A percentile compares a stretch with the other conserved stretches of the same genome.
These are phyloP conservation scores for Verticillium albo-atrum DNA, from an alignment of 2,329 filamentous ascomycete species.

Conservation along the genomic window DNA sequence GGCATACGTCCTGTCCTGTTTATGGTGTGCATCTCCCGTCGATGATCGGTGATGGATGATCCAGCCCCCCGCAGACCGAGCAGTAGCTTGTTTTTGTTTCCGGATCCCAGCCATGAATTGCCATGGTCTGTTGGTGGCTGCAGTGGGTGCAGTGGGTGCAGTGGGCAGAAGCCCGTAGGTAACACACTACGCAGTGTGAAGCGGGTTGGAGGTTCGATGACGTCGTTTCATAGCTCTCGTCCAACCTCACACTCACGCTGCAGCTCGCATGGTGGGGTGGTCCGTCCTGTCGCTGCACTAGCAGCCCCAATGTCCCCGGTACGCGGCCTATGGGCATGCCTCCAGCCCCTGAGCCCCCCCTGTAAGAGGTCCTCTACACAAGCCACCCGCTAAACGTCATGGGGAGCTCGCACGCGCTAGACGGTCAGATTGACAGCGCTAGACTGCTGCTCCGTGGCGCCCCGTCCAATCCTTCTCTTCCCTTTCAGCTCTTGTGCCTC, in stretches of 20 bases:
- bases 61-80: background rate
- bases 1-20: background rate
- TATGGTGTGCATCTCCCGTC: background rate
- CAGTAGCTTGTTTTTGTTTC: background rate
- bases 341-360: background rate
- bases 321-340: background rate
- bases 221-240: conserved; percentile 1
- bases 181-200: background rate
- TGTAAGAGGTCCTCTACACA: background rate
- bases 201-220: background rate
- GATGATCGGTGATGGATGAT: background rate
- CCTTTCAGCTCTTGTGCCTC: background rate
- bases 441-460: background rate
- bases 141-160: too few species aligned
- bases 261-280: background rate
- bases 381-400: background rate
- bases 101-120: background rate
- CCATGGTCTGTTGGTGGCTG: background rate
- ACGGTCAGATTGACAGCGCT: background rate
- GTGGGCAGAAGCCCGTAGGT: background rate
- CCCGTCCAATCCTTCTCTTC: background rate
- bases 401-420: background rate
- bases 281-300: background rate
- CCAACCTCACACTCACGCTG: background rate
- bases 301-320: background rate